phyloP scores from a whole-genome alignment of 257 asterid species.

The Solanum paucissectum region DNA sequence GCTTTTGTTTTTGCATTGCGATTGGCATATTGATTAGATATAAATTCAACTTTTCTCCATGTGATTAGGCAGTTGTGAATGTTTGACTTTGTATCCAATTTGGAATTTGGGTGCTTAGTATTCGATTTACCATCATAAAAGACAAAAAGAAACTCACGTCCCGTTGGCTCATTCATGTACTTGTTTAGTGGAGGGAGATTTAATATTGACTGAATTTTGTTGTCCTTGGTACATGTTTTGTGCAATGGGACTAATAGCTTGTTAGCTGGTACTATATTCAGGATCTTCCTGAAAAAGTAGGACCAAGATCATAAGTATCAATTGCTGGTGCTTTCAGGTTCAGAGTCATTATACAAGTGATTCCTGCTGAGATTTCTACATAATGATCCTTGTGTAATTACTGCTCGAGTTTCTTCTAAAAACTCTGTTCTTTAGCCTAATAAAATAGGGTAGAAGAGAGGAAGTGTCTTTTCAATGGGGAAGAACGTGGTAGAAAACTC shows the following conservation, averaged over 20 bases:
- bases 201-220: not conserved
- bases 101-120: not conserved
- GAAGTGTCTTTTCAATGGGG: not conserved
- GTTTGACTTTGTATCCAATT: not conserved
- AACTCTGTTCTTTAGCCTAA: not conserved
- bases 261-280: not conserved
- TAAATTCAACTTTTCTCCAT: not conserved
- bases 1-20: not conserved
- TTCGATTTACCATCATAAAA: not conserved
- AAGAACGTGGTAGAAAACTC: not conserved
- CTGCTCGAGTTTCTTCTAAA: not conserved
- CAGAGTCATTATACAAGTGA: not conserved
- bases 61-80: not conserved
- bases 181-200: not conserved
- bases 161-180: not conserved
- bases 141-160: not conserved
- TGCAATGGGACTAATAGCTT: not conserved
- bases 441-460: not conserved
- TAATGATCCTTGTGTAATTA: not conserved
- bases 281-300: not conserved
- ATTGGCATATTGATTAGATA: not conserved
- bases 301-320: not conserved
- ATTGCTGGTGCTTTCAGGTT: not conserved
- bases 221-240: not conserved
- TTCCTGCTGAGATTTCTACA: not conserved